Percentiles rank a stretch among this genome's conserved stretches.
Conservation (phyloP, 257 asterid genomes). For the Ilex asprella region DNA sequence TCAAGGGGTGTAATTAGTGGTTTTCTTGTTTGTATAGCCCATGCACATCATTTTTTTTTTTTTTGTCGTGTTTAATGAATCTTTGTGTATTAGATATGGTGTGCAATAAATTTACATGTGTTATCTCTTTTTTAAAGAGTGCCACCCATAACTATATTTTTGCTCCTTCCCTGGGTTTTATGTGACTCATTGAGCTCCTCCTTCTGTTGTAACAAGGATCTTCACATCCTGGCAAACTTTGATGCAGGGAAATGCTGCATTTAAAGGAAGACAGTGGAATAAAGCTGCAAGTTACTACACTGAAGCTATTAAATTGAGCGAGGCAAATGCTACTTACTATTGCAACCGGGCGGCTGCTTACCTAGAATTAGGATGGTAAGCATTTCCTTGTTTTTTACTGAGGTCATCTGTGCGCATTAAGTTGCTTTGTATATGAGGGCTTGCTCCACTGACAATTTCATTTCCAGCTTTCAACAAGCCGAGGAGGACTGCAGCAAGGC, state of each 20-base stretch:
- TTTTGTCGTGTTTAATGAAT: too few relatives aligned
- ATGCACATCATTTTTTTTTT: too few relatives aligned
- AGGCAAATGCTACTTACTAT: conserved; percentile 58
- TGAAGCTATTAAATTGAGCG: conserved; percentile 73
- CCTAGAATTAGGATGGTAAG: conserved; percentile 89
- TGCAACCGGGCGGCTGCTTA: conserved; percentile 95
- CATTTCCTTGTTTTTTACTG: conserved; percentile 11
- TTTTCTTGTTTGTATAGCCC: too few relatives aligned
- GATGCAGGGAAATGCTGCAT: conserved; percentile 92
- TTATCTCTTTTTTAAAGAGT: too few relatives aligned
- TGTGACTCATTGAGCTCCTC: too few relatives aligned
- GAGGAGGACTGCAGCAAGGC: conserved; percentile 86
- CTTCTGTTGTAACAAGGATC: too few relatives aligned
- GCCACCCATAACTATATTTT: too few relatives aligned
- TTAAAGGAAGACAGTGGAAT: conserved; percentile 77
- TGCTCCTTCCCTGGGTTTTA: too few relatives aligned
- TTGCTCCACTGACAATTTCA: conserved; percentile 11
- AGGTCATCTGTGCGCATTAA: not conserved
- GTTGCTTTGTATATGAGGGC: not conserved
- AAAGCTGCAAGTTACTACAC: conserved; percentile 84
- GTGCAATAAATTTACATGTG: too few relatives aligned
- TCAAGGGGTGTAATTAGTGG: too few relatives aligned
- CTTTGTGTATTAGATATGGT: too few relatives aligned
- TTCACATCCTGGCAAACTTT: conserved; percentile 2
- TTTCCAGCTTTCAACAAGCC: conserved; percentile 76